These are phyloP conservation scores for Heritiera fomes DNA, from an alignment of 345 rosid genomes.

Conservation along the genomic window DNA sequence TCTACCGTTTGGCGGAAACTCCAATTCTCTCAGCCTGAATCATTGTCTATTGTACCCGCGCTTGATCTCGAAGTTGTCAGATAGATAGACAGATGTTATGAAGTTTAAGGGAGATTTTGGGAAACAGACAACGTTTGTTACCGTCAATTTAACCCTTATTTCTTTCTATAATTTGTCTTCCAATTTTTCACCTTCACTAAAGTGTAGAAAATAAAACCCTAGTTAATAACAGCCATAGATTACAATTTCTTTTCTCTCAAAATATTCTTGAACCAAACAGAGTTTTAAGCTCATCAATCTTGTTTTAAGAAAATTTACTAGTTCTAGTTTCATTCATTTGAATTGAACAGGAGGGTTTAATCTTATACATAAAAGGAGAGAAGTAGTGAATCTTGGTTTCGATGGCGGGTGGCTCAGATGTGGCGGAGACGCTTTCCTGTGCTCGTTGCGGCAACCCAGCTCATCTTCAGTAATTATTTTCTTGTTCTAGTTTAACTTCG, in stretches of 20 bases:
- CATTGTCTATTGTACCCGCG: not conserved
- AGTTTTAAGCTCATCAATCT: not conserved
- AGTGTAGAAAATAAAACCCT: not conserved
- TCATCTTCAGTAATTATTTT: slow-evolving; percentile 41
- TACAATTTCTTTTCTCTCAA: not conserved
- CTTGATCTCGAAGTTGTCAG: not conserved
- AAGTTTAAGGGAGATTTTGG: not conserved
- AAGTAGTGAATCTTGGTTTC: not conserved
- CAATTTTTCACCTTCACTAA: too few relatives aligned
- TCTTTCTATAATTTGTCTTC: too few relatives aligned
- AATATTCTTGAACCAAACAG: not conserved
- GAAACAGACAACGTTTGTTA: too few relatives aligned
- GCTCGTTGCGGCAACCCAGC: slow-evolving; percentile 60
- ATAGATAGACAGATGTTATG: not conserved
- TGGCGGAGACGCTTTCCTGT: slow-evolving; percentile 43
- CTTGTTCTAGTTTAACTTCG: not conserved
- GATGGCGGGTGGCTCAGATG: slow-evolving; percentile 62
- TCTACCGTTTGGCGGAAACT: not conserved
- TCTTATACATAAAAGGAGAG: not conserved
- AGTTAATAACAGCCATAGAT: not conserved
- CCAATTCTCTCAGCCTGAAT: not conserved
- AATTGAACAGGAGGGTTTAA: not conserved
- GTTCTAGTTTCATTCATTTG: not conserved
- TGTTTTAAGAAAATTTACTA: not conserved
- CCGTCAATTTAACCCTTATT: not conserved